A percentile compares a stretch with the other conserved stretches of the same genome.
Evolutionary conservation across 352 stramenopile species (phyloP).

Genomic region (Pythium guiyangense): DNA sequence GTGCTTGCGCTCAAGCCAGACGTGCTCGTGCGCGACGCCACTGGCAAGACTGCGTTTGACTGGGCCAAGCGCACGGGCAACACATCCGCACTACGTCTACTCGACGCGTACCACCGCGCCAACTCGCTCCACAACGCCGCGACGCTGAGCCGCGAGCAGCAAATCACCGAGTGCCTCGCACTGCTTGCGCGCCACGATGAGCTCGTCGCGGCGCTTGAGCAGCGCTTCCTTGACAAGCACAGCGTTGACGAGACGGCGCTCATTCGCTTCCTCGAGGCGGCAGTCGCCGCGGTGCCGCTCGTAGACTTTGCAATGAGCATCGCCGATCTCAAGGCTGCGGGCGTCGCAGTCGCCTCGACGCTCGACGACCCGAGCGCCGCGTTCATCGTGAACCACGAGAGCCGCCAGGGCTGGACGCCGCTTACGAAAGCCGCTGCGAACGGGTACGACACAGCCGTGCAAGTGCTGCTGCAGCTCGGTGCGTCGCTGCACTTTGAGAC

Average conservation of each 20-base stretch:
- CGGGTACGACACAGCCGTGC: constrained; percentile 27
- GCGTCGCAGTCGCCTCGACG: not conserved
- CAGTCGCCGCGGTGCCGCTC: constrained; percentile 13
- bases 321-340: constrained; percentile 15
- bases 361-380: constrained; percentile 12
- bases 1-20: constrained; percentile 41
- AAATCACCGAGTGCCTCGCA: constrained; percentile 28
- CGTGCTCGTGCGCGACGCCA: constrained; percentile 31
- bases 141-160: constrained; percentile 25
- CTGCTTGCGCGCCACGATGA: constrained; percentile 33
- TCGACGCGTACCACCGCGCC: constrained; percentile 29
- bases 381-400: constrained; percentile 58
- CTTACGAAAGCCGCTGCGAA: constrained; percentile 60
- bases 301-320: constrained; percentile 17
- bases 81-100: constrained; percentile 17
- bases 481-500: constrained; percentile 43
- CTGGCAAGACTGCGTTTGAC: constrained; percentile 57
- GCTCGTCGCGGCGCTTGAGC: constrained; percentile 21
- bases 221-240: constrained; percentile 21
- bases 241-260: constrained; percentile 39
- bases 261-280: constrained; percentile 24
- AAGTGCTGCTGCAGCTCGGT: constrained; percentile 42
- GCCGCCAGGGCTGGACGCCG: constrained; percentile 58
- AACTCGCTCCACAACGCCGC: constrained; percentile 33
- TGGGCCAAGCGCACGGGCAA: constrained; percentile 62